A percentile compares a stretch with the other conserved stretches of the same genome.
Evolutionary conservation across 2,329 filamentous ascomycete species (phyloP).

Genomic region (Rhinocladiella similis): DNA sequence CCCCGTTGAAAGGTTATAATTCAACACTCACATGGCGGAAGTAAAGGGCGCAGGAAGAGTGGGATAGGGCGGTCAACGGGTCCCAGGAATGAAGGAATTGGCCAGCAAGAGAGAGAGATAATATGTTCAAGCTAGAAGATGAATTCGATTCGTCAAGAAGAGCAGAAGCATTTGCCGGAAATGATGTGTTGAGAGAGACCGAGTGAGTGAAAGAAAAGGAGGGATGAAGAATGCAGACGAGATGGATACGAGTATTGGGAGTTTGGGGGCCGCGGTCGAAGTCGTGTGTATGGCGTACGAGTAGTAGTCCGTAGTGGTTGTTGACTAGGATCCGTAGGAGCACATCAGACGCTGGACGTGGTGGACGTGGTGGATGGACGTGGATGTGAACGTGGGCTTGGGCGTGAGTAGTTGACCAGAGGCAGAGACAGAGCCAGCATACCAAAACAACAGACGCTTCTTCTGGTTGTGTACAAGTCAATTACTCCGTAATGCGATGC

Average conservation of each 20-base stretch:
- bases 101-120: conserved; percentile 21
- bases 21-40: conserved; percentile 12
- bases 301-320: too few species aligned
- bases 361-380: too few species aligned
- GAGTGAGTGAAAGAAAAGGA: conserved; percentile 1
- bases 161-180: conserved; percentile 26
- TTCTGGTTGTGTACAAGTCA: too few species aligned
- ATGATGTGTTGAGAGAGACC: conserved; percentile 10
- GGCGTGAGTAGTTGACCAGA: too few species aligned
- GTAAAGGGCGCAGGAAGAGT: conserved; percentile 12
- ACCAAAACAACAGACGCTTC: too few species aligned
- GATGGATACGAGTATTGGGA: not conserved
- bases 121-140: conserved; percentile 17
- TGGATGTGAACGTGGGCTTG: too few species aligned
- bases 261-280: too few species aligned
- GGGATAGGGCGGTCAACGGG: conserved; percentile 20
- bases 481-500: too few species aligned
- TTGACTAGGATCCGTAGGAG: too few species aligned
- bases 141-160: conserved; percentile 16
- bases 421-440: too few species aligned
- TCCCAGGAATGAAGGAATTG: conserved; percentile 20
- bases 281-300: not conserved
- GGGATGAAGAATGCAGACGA: conserved; percentile 1
- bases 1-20: too few species aligned
- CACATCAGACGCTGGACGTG: too few species aligned